phyloP scores from a whole-genome alignment of 2,329 filamentous ascomycete species.

The Venturia aucupariae region DNA sequence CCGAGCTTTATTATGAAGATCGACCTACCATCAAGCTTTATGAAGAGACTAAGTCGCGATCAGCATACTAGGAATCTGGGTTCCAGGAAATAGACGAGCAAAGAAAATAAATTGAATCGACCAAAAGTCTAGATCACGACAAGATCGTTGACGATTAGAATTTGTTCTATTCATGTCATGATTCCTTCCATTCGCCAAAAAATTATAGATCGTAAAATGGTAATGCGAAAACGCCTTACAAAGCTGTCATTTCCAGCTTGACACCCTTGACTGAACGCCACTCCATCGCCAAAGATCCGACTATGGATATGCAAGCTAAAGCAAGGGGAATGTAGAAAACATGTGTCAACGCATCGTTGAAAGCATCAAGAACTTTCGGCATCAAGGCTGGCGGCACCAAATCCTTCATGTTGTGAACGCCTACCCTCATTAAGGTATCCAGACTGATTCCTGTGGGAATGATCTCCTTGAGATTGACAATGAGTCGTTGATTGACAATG shows the following conservation, averaged over 20 bases:
- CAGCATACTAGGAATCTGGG: no score
- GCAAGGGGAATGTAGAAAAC: not conserved
- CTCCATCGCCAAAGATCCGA: conserved; percentile 13
- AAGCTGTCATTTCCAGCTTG: not conserved
- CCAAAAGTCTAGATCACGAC: no score
- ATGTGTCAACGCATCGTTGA: conserved; percentile 10
- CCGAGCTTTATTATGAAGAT: no score
- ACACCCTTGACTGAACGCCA: conserved; percentile 14
- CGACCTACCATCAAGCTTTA: no score
- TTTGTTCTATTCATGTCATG: not conserved
- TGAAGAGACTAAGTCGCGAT: no score
- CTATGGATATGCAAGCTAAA: conserved; percentile 9
- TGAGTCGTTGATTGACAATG: conserved; percentile 12
- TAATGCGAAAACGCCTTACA: not conserved
- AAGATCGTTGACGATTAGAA: not conserved
- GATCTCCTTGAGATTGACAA: not conserved
- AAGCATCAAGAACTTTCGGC: conserved; percentile 7
- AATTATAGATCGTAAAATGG: not conserved
- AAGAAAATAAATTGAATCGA: no score
- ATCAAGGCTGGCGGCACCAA: not conserved
- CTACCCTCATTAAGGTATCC: not conserved
- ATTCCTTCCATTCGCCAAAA: not conserved
- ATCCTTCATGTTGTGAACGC: conserved; percentile 9
- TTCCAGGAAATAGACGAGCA: no score
- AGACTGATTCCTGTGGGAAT: not conserved